phyloP scores from a whole-genome alignment of 106 monocot genomes.

The Cymbidium sinense region DNA sequence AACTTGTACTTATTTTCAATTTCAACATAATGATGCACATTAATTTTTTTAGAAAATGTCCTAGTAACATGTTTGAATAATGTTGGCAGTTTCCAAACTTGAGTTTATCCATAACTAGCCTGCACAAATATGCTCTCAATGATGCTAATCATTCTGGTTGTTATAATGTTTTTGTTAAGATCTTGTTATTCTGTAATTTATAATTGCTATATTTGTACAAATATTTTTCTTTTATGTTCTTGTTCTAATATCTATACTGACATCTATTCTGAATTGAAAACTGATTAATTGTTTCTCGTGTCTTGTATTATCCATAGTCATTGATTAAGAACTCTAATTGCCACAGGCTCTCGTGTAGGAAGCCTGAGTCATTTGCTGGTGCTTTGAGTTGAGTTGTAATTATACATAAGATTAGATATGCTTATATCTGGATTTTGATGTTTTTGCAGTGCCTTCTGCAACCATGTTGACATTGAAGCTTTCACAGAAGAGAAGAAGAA shows the following conservation, averaged over 20 bases:
- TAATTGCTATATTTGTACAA: neutral
- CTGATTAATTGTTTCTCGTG: neutral
- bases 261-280: neutral
- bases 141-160: neutral
- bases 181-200: neutral
- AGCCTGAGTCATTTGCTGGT: neutral
- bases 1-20: neutral
- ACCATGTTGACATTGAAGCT: slow-evolving; percentile 92
- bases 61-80: neutral
- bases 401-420: neutral
- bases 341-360: neutral
- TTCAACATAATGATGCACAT: neutral
- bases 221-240: neutral
- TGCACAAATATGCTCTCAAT: neutral
- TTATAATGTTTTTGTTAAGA: neutral
- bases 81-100: neutral
- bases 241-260: neutral
- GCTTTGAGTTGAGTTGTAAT: neutral
- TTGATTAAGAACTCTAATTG: neutral
- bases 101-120: neutral
- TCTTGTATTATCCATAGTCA: neutral
- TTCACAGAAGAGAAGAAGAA: slow-evolving; percentile 98
- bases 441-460: slow-evolving; percentile 87
- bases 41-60: neutral
- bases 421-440: neutral